Conservation (phyloP, 1,139 yeast genomes). For the Nakaseomyces bracarensis region DNA sequence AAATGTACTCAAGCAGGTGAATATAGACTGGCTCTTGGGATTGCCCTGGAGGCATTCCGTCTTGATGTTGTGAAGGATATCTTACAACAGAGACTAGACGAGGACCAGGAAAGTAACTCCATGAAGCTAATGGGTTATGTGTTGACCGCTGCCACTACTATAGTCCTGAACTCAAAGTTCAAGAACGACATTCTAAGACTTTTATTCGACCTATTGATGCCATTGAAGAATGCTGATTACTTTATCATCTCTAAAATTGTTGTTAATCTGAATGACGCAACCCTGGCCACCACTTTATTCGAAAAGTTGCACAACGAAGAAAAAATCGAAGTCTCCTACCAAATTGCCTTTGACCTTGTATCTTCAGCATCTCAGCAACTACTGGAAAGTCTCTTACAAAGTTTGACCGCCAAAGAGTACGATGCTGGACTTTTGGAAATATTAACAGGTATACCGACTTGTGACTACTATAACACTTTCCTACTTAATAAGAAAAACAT, state of each 20-base stretch:
- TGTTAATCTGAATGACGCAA: conserved; percentile 74
- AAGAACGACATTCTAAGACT: conserved; percentile 55
- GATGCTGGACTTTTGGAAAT: conserved; percentile 54
- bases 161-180: conserved; percentile 57
- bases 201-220: conserved; percentile 52
- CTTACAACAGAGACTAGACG: conserved; percentile 40
- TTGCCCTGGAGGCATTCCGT: conserved; percentile 81
- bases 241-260: conserved; percentile 77
- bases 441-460: conserved; percentile 86
- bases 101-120: conserved; percentile 43
- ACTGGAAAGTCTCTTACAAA: conserved; percentile 50
- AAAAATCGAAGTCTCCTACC: conserved; percentile 55
- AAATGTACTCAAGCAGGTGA: conserved; percentile 71
- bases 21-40: conserved; percentile 77
- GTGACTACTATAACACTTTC: conserved; percentile 87
- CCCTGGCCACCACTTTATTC: conserved; percentile 61
- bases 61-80: conserved; percentile 69
- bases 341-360: conserved; percentile 92
- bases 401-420: conserved; percentile 39
- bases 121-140: conserved; percentile 63
- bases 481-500: conserved; percentile 80
- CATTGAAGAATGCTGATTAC: conserved; percentile 62
- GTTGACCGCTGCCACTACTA: conserved; percentile 61
- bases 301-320: conserved; percentile 41
- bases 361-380: conserved; percentile 90